phyloP scores from a whole-genome alignment of 805 yeast genomes.

The Yarrowia porcina region DNA sequence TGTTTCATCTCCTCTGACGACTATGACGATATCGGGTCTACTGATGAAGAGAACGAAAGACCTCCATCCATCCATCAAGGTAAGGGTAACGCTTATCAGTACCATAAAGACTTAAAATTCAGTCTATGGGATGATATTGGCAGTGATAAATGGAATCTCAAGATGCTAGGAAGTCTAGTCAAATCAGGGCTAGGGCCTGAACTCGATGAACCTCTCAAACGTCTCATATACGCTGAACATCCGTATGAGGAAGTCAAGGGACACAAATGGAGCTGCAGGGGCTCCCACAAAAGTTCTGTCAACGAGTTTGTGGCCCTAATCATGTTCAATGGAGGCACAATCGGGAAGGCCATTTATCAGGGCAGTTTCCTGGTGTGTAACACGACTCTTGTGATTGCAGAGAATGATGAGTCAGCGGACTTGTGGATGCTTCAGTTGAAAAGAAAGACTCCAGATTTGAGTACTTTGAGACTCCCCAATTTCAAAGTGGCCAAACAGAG shows the following conservation, averaged over 20 bases:
- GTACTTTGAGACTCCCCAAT: not conserved
- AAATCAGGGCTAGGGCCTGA: not conserved
- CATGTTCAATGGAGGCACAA: not conserved
- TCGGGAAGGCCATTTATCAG: not conserved
- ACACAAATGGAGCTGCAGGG: not conserved
- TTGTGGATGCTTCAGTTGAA: not conserved
- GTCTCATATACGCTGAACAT: not conserved
- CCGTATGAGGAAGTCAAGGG: not conserved
- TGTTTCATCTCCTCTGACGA: not conserved
- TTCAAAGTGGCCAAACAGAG: not conserved
- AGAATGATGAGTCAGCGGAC: not conserved
- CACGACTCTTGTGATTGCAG: not conserved
- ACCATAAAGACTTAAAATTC: not conserved
- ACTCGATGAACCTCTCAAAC: not conserved
- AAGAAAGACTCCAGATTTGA: not conserved
- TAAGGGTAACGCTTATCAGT: not conserved
- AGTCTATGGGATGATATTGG: not conserved
- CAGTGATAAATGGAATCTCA: not conserved
- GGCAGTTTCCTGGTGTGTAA: not conserved
- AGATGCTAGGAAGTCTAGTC: not conserved
- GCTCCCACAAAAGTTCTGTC: not conserved
- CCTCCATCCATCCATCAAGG: not conserved
- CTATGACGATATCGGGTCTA: not conserved
- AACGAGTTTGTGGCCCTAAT: not conserved
- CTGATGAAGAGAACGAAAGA: not conserved